phyloP scores from a whole-genome alignment of 192 early-diverging fungal genomes.

The Coemansia sp. region DNA sequence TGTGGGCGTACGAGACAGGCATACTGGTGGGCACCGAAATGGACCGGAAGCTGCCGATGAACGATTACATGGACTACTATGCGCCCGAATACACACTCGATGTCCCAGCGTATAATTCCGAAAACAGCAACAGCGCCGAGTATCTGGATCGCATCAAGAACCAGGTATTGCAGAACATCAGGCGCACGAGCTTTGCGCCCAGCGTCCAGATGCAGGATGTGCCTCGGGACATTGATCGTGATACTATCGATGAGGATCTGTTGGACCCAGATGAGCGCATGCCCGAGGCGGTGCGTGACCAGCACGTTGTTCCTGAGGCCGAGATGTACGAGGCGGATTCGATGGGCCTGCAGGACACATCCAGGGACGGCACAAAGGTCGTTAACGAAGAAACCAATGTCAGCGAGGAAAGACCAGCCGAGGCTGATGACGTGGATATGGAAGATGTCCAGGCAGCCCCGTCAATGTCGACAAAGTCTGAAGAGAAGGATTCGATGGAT shows the following conservation, averaged over 20 bases:
- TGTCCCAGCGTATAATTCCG: slow-evolving; percentile 81
- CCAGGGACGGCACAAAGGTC: slow-evolving; percentile 38
- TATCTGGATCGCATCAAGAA: slow-evolving; percentile 73
- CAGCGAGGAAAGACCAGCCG: background rate
- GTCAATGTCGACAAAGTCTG: background rate
- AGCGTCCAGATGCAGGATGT: slow-evolving; percentile 57
- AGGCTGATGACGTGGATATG: slow-evolving; percentile 28
- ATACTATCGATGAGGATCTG: slow-evolving; percentile 42
- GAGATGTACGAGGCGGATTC: slow-evolving; percentile 55
- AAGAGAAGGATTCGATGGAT: slow-evolving; percentile 17
- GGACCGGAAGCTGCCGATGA: slow-evolving; percentile 75
- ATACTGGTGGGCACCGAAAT: slow-evolving; percentile 74
- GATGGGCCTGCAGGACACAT: slow-evolving; percentile 30
- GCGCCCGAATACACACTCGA: slow-evolving; percentile 89
- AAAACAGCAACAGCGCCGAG: slow-evolving; percentile 83
- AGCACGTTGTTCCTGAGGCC: slow-evolving; percentile 50
- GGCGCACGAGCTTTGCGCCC: slow-evolving; percentile 63
- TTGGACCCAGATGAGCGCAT: slow-evolving; percentile 52
- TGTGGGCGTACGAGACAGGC: slow-evolving; percentile 95
- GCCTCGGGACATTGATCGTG: slow-evolving; percentile 44
- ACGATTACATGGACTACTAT: slow-evolving; percentile 91
- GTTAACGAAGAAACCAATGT: slow-evolving; percentile 45
- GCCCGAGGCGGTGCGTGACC: slow-evolving; percentile 41
- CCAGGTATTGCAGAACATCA: slow-evolving; percentile 62
- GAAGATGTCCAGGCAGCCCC: background rate